Evolutionary conservation across 2,329 filamentous ascomycete species (phyloP), one percentile per base, ranked within the genome.

Genomic region (Scytalidium sp.): DNA sequence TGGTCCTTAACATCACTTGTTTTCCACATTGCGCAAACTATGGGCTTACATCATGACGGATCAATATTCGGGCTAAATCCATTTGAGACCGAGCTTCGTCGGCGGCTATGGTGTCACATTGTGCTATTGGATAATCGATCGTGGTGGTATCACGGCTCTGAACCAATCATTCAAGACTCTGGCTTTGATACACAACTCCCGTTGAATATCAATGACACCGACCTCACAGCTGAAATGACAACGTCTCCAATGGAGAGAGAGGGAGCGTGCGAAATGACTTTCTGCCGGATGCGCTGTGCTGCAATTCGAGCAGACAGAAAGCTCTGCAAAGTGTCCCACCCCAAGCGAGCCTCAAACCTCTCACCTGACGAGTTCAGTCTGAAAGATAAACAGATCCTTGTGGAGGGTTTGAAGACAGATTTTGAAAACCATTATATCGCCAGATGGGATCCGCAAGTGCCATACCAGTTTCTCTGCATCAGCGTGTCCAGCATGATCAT

Each of bases 51-150:
- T 50, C 67, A 64, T 8, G 73, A 76, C 46, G 66, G 67, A 3
- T 61, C 66, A 23, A 67, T 64, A 3, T 58, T 58, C 5, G 58
- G 61, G 1, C 66, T 70, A 42, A 57, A 66, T 0, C 40, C 48
- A 20, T 84, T 78, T 53, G 75, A 83, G 50, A 73, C 73, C 4
- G 78, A 84, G 63, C 75, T 83, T 65, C 75, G 82, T 17, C 73
- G 81, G 15, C 73, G 82, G 2, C 60, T 85, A 0, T 85, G 81
- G 77, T 79, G 78, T 67, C 78, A 83, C 53, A 72, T 85, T 17
- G 64, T 81, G 36, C 72, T 80, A 10, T 70, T 84, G 2, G 82
- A 85, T 56, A 69, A 76, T 21, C 73, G 74, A 13, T 72, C 73
- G 4, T 73, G 77, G 17, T 76, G 81, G 58, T 13, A 66, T 80